These are phyloP conservation scores for Limnanthes douglasii DNA, from an alignment of 345 rosid genomes.

Conservation along the genomic window DNA sequence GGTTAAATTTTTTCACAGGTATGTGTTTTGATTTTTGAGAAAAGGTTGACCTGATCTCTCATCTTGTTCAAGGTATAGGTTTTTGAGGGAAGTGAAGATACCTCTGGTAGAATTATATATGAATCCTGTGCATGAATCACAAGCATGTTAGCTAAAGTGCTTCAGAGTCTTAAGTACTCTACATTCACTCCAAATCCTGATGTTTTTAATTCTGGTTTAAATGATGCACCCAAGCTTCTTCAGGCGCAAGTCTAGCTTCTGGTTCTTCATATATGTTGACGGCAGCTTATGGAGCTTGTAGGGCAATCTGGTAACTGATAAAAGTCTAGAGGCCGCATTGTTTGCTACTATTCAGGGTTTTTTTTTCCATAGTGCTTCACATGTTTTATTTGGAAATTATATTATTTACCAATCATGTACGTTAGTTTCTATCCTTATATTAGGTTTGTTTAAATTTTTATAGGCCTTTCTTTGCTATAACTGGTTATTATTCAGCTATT, in stretches of 20 bases:
- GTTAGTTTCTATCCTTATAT: conserved; percentile 1
- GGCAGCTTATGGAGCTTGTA: conserved; percentile 75
- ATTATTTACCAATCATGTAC: no score
- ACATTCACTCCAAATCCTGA: conserved; percentile 23
- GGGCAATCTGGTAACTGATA: conserved; percentile 62
- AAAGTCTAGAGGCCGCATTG: conserved; percentile 48
- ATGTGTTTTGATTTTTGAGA: conserved; percentile 6
- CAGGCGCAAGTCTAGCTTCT: conserved; percentile 63
- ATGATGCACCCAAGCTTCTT: conserved; percentile 41
- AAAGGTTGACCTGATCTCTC: no score
- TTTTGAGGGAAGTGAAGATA: conserved; percentile 43
- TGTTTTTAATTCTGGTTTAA: conserved; percentile 21
- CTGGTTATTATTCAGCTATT: conserved; percentile 49
- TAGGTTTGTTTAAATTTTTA: neutral
- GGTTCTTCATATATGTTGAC: conserved; percentile 67
- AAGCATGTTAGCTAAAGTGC: conserved; percentile 40
- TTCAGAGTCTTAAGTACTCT: conserved; percentile 34
- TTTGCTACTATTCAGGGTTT: conserved; percentile 66
- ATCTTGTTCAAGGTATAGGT: conserved; percentile 35
- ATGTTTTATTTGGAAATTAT: no score
- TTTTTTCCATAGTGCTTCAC: conserved; percentile 2
- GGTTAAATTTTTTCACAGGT: conserved; percentile 79
- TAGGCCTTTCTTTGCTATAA: conserved; percentile 4
- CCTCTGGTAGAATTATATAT: conserved; percentile 46
- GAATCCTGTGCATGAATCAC: conserved; percentile 71